phyloP scores from a whole-genome alignment of 164 flowering plant genomes.

The Vitis amurensis region DNA sequence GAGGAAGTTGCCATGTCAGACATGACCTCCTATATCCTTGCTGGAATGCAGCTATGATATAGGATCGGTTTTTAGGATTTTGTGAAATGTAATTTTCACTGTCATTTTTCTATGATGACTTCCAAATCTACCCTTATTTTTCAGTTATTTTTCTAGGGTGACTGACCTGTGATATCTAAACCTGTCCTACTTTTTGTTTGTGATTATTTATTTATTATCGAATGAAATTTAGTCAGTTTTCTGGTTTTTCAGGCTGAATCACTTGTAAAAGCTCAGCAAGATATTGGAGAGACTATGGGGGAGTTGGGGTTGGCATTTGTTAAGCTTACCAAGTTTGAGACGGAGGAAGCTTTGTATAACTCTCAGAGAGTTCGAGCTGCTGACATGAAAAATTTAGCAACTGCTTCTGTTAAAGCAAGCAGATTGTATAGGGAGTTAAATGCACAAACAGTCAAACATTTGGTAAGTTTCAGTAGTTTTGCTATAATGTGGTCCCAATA shows the following conservation, averaged over 20 bases:
- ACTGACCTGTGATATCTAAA: no score
- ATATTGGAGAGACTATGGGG: conserved; percentile 94
- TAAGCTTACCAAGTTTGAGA: conserved; percentile 86
- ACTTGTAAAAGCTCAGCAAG: conserved; percentile 93
- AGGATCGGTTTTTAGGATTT: no score
- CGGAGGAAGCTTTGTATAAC: conserved; percentile 59
- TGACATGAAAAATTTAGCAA: conserved; percentile 75
- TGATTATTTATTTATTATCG: neutral
- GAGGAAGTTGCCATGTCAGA: no score
- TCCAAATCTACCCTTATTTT: no score
- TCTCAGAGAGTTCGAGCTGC: conserved; percentile 69
- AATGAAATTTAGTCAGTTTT: conserved; percentile 3
- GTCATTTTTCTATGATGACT: no score
- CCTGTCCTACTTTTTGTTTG: neutral
- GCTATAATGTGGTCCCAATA: no score
- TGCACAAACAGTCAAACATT: conserved; percentile 85
- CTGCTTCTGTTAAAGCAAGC: conserved; percentile 93
- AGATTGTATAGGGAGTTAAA: conserved; percentile 82
- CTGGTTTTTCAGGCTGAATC: conserved; percentile 65
- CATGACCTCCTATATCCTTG: no score
- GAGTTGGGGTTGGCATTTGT: conserved; percentile 83
- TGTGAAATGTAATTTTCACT: no score
- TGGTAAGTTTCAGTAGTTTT: conserved; percentile 44
- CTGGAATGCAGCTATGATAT: no score
- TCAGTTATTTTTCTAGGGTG: no score